Evolutionary conservation across 1,284 basidiomycete genomes (phyloP).

Genomic region (Pascua sp.): DNA sequence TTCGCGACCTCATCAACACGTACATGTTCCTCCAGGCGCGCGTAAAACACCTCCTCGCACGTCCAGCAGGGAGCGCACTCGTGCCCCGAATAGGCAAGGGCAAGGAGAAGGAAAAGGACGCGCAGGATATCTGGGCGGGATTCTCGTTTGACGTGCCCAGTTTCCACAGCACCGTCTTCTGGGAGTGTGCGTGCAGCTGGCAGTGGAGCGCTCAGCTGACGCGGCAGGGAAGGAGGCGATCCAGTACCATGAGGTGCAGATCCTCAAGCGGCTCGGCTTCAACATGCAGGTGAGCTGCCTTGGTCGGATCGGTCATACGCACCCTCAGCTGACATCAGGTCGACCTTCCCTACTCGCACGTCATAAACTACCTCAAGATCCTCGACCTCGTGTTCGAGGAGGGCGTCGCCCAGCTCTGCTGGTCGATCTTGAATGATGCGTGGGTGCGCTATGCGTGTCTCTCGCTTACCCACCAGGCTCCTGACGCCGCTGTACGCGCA

Average conservation of each 20-base stretch:
- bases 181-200: slow-evolving; percentile 36
- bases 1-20: slow-evolving; percentile 91
- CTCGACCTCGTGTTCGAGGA: slow-evolving; percentile 67
- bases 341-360: slow-evolving; percentile 85
- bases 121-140: slow-evolving; percentile 30
- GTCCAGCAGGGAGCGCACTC: slow-evolving; percentile 24
- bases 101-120: slow-evolving; percentile 2
- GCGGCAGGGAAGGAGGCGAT: slow-evolving; percentile 58
- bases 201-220: neutral
- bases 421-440: slow-evolving; percentile 91
- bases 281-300: slow-evolving; percentile 65
- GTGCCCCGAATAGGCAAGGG: neutral
- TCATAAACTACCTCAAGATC: slow-evolving; percentile 91
- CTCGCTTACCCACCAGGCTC: slow-evolving; percentile 57
- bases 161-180: slow-evolving; percentile 44
- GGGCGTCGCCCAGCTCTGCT: slow-evolving; percentile 70
- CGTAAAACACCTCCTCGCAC: slow-evolving; percentile 37
- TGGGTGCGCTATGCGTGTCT: slow-evolving; percentile 50
- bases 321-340: slow-evolving; percentile 62
- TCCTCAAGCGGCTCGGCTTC: slow-evolving; percentile 88
- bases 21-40: slow-evolving; percentile 69
- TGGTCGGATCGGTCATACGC: too few relatives aligned
- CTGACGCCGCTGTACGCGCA: slow-evolving; percentile 87
- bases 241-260: slow-evolving; percentile 94
- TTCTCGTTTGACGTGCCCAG: slow-evolving; percentile 40